phyloP scores from a whole-genome alignment of 2,329 filamentous ascomycete genomes.

The Sporothrix brunneoviolacea region DNA sequence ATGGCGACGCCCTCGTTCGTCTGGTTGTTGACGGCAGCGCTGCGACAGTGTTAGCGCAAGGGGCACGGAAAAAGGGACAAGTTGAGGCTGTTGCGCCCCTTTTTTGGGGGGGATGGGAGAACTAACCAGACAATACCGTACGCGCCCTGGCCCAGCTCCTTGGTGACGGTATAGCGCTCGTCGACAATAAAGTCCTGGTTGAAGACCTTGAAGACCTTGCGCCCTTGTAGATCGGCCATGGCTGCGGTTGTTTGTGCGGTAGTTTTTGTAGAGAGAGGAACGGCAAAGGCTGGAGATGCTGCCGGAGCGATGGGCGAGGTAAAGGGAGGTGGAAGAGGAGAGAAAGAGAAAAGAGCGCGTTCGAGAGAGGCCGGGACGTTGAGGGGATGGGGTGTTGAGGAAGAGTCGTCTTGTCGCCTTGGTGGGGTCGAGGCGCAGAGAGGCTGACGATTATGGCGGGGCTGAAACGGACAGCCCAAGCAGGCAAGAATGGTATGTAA shows the following conservation, averaged over 20 bases:
- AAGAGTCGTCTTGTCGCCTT: background rate
- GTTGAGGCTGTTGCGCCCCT: too few species aligned
- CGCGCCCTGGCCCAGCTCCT: conserved; percentile 95
- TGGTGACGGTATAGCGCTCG: conserved; percentile 96
- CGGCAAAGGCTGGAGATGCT: background rate
- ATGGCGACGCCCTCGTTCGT: conserved; percentile 92
- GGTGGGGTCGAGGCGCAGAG: conserved; percentile 8
- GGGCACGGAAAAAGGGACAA: conserved; percentile 6
- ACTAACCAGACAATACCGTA: conserved; percentile 96
- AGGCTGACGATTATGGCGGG: conserved; percentile 4
- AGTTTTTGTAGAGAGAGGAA: background rate
- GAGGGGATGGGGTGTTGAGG: background rate
- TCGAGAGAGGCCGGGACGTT: background rate
- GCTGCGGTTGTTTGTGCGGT: background rate
- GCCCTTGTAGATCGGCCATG: conserved; percentile 37
- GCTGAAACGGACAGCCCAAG: conserved; percentile 5
- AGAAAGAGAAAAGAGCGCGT: background rate
- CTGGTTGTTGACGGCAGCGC: conserved; percentile 85
- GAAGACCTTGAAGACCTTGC: conserved; percentile 98
- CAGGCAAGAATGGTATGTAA: too few species aligned
- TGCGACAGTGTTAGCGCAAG: conserved; percentile 32
- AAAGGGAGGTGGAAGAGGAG: background rate
- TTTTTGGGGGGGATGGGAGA: background rate
- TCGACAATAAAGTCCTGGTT: conserved; percentile 99
- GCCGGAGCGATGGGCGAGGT: background rate